Evolutionary conservation across 2,329 filamentous ascomycete species (phyloP), one percentile per base, ranked within the genome.

Genomic region (Didymella lethalis): DNA sequence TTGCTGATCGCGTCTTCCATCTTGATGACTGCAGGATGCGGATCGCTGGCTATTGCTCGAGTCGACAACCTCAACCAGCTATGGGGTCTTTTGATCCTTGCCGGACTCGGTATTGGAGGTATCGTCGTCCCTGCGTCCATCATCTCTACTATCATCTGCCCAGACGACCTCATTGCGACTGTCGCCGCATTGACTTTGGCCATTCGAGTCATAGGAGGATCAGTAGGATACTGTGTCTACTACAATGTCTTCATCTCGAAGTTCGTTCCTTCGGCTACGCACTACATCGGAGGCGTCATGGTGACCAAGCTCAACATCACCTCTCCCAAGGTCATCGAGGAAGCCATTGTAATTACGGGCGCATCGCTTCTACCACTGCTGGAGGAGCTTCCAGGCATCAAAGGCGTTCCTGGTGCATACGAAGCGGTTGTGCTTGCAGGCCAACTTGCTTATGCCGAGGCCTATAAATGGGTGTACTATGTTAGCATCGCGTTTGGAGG

Each of bases 81-180:
- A 18, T 89, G 84, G 80, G 82, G 81, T 16, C 77, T 89, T 26
- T 77, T 90, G 12, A 75, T 85, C 25, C 72, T 90, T 4, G 86
- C 86, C 3, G 85, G 86, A 7, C 75, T 90, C 2, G 88, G 88
- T 7, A 87, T 90, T 20, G 88, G 88, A 12, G 88, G 86, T 0
- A 88, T 90, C 44, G 84, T 90, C 12, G 85, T 90, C 7, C 88
- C 88, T 0, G 85, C 86, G 2, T 87, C 85, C 1, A 87, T 90
- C 61, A 88, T 90, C n/a, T 67, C 86, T 4, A 88, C 86, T 2
- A 89, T 90, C 67, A 86, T 90, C 65, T 89, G 87, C 64, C 87
- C 88, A 0, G 86, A 88, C 69, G 87, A 90, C 58, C 80, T 90
- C 2, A 90, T 91, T 64, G 88, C 86, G 23, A 90, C 88, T 1